phyloP scores from a whole-genome alignment of 1,284 basidiomycete genomes.

The Fomitopsis palustris region DNA sequence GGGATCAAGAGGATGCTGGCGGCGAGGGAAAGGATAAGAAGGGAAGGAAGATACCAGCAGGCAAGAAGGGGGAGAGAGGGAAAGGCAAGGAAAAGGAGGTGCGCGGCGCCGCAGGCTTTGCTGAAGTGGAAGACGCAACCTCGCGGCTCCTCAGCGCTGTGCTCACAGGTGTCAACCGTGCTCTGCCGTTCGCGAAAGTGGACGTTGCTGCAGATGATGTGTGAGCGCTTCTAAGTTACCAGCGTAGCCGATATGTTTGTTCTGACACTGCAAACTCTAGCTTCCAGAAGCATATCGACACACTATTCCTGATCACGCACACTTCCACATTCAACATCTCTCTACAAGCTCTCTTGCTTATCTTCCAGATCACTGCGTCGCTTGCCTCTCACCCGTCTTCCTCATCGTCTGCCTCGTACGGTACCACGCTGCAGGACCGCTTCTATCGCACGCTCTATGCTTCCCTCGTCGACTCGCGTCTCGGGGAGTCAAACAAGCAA shows the following conservation, averaged over 20 bases:
- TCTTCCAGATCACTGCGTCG: slow-evolving; percentile 76
- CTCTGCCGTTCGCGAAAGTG: slow-evolving; percentile 87
- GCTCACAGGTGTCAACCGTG: slow-evolving; percentile 93
- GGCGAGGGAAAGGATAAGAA: slow-evolving; percentile 32
- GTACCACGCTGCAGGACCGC: slow-evolving; percentile 67
- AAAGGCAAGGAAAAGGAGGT: slow-evolving; percentile 34
- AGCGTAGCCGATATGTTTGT: neutral
- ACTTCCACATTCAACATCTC: slow-evolving; percentile 95
- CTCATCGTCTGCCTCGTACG: slow-evolving; percentile 27
- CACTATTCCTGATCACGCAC: slow-evolving; percentile 94
- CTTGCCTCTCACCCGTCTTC: slow-evolving; percentile 39
- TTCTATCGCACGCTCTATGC: slow-evolving; percentile 93
- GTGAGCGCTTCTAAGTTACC: slow-evolving; percentile 15
- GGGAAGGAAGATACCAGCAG: slow-evolving; percentile 17
- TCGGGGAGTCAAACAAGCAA: slow-evolving; percentile 87
- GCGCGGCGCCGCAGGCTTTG: slow-evolving; percentile 59
- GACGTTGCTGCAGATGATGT: slow-evolving; percentile 50
- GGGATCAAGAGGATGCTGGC: slow-evolving; percentile 29
- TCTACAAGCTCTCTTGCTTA: slow-evolving; percentile 90
- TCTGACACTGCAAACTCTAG: slow-evolving; percentile 33
- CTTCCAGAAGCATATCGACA: slow-evolving; percentile 87
- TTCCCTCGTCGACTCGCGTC: slow-evolving; percentile 81
- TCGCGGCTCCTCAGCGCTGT: slow-evolving; percentile 89
- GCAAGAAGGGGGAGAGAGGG: slow-evolving; percentile 17
- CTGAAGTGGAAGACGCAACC: slow-evolving; percentile 77